phyloP scores from a whole-genome alignment of 495 filamentous ascomycete species.

The Lepraria neglecta region DNA sequence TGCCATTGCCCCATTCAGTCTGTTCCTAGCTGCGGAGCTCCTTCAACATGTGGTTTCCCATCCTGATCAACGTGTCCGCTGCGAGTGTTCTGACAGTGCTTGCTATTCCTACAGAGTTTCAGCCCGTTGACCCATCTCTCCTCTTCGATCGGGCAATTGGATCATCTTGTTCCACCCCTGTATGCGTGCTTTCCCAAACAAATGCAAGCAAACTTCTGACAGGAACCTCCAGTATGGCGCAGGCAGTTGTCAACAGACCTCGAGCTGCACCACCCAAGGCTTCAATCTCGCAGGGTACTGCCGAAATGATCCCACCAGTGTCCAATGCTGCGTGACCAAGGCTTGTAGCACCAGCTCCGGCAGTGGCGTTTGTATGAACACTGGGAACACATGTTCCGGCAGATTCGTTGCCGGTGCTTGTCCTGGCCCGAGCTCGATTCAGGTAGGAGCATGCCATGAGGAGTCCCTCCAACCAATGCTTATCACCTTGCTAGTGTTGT shows the following conservation, averaged over 20 bases:
- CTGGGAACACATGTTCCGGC: constrained; percentile 1
- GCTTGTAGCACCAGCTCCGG: constrained; percentile 6
- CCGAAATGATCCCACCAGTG: constrained; percentile 5
- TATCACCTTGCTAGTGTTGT: neutral
- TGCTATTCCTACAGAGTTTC: neutral
- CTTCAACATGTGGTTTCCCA: neutral
- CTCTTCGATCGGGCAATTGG: constrained; percentile 3
- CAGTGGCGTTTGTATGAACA: constrained; percentile 9
- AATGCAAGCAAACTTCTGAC: neutral
- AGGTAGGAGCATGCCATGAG: neutral
- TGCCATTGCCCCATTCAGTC: neutral
- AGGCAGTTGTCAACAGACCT: constrained; percentile 8
- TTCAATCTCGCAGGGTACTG: constrained; percentile 9
- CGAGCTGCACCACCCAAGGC: constrained; percentile 8
- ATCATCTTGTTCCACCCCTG: constrained; percentile 10
- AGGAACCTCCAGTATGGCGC: neutral
- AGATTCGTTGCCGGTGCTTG: constrained; percentile 8
- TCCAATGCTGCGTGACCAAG: constrained; percentile 12
- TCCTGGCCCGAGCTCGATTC: constrained; percentile 7
- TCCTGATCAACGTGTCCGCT: neutral
- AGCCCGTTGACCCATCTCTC: neutral
- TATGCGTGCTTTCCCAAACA: neutral
- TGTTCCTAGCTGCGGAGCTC: neutral
- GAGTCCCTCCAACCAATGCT: neutral
- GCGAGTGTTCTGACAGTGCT: neutral